Evolutionary conservation across 1,284 basidiomycete genomes (phyloP), one percentile per base, ranked within the genome.

Genomic region (Trametes versicolor): DNA sequence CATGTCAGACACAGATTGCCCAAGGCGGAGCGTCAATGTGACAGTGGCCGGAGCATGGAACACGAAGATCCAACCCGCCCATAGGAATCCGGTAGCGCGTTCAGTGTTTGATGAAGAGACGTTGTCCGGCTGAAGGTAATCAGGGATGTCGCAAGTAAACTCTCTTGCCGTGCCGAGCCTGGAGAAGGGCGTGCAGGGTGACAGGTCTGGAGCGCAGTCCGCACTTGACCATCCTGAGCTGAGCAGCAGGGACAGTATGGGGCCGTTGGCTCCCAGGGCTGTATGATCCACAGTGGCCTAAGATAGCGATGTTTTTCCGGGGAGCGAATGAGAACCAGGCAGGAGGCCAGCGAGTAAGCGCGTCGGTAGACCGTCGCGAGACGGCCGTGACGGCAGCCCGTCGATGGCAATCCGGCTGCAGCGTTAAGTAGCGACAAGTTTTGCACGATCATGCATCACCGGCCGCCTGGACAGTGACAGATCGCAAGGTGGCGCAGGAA

Each of bases 291-390:
- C 58, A 48, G 60, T 59, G 59, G 58, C 43, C 51, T 29, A 52
- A 62, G 61, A 66, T 49, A 61, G 68, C 68, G 68, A 69, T 37
- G 61, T 63, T 69, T 69, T 43, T 53, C 68, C 68, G 68, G 49
- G 29, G 57, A 54, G 58, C 65, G 65, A 67, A 63, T 64, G 58
- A 41, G 65, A 48, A 21, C 15, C 36, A 47, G 54, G 45, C 27
- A 36, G 41, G 58, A 45, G 49, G 25, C 21, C 41, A 13, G 36
- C 19, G 43, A 53, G 43, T 19, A 50, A 45, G 37, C 56, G 56
- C 56, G 47, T 43, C 49, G 57, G 47, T 12, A 23, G 43, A 21
- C 41, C 15, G 29, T 36, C 32, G 64, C 23, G 50, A 52, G 29
- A 58, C 39, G 25, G 59, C 53, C 50, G 60, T 54, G 58, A 58